These are phyloP conservation scores for Podospora australis DNA, from an alignment of 495 filamentous ascomycete genomes.

Conservation along the genomic window DNA sequence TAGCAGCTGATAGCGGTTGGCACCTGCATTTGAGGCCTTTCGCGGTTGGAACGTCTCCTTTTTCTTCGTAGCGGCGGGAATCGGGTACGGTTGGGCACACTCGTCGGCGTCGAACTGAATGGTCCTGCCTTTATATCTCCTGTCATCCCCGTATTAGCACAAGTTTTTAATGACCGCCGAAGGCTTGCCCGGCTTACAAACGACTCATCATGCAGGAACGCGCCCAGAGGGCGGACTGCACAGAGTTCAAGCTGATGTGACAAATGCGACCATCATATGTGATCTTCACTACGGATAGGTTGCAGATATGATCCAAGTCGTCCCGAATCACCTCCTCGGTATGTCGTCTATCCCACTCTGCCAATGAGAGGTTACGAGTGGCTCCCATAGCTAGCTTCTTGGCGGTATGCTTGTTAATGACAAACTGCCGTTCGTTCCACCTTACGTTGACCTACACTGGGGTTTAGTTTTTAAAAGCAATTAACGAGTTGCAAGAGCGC, in stretches of 20 bases:
- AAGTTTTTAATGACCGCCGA: not conserved
- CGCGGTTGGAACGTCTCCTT: slow-evolving; percentile 32
- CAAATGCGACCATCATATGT: slow-evolving; percentile 51
- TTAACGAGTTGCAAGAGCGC: not conserved
- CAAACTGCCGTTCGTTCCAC: slow-evolving; percentile 71
- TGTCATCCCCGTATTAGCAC: slow-evolving; percentile 10
- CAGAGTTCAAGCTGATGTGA: slow-evolving; percentile 68
- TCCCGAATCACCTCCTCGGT: slow-evolving; percentile 61
- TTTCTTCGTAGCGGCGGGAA: slow-evolving; percentile 13
- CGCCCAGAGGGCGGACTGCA: slow-evolving; percentile 70
- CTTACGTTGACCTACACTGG: slow-evolving; percentile 53
- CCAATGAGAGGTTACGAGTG: slow-evolving; percentile 69
- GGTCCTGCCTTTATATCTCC: slow-evolving; percentile 64
- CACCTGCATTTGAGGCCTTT: slow-evolving; percentile 27
- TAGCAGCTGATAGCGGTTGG: slow-evolving; percentile 63
- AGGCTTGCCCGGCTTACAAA: slow-evolving; percentile 28
- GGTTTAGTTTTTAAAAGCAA: slow-evolving; percentile 1
- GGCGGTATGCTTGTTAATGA: slow-evolving; percentile 57
- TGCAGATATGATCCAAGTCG: slow-evolving; percentile 78
- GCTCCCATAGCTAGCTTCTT: slow-evolving; percentile 64
- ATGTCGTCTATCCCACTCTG: slow-evolving; percentile 48
- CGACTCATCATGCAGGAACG: slow-evolving; percentile 75
- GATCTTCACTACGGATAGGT: slow-evolving; percentile 64
- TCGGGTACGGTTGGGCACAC: slow-evolving; percentile 55
- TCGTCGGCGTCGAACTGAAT: slow-evolving; percentile 72